These are phyloP conservation scores for Allomyces javanicus DNA, from an alignment of 192 early-diverging fungal genomes.

Conservation along the genomic window DNA sequence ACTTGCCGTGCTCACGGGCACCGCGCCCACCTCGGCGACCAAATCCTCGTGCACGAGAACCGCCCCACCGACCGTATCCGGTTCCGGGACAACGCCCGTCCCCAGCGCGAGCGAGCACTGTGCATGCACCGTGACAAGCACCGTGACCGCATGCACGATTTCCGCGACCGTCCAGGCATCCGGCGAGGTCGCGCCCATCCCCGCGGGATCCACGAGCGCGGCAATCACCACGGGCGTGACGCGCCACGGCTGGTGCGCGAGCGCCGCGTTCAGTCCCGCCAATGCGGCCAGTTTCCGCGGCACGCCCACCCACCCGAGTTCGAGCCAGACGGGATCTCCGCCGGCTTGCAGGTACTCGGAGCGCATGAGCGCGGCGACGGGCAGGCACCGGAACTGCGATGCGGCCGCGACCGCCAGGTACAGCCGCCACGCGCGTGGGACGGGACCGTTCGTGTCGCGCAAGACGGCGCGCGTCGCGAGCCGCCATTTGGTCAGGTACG, in stretches of 20 bases:
- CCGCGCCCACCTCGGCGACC: no score
- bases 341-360: slow-evolving; percentile 24
- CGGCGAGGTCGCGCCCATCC: slow-evolving; percentile 11
- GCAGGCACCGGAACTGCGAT: slow-evolving; percentile 30
- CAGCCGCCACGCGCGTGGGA: slow-evolving; percentile 23
- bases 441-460: slow-evolving; percentile 19
- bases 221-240: slow-evolving; percentile 16
- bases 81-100: slow-evolving; percentile 32
- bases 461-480: slow-evolving; percentile 15
- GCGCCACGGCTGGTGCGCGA: slow-evolving; percentile 35
- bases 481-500: slow-evolving; percentile 28
- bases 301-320: slow-evolving; percentile 16
- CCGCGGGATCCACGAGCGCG: slow-evolving; percentile 14
- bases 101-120: slow-evolving; percentile 29
- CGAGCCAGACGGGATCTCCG: slow-evolving; percentile 30
- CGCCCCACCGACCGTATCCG: slow-evolving; percentile 27
- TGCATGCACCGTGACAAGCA: slow-evolving; percentile 24
- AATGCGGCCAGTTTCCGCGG: slow-evolving; percentile 28
- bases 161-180: slow-evolving; percentile 30
- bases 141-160: slow-evolving; percentile 28
- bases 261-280: slow-evolving; percentile 15
- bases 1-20: no score
- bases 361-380: slow-evolving; percentile 27
- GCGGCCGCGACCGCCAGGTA: slow-evolving; percentile 34
- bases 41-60: background rate